Evolutionary conservation across 2,329 filamentous ascomycete species (phyloP), one percentile per base, ranked within the genome.

Genomic region (Zymoseptoria tritici): DNA sequence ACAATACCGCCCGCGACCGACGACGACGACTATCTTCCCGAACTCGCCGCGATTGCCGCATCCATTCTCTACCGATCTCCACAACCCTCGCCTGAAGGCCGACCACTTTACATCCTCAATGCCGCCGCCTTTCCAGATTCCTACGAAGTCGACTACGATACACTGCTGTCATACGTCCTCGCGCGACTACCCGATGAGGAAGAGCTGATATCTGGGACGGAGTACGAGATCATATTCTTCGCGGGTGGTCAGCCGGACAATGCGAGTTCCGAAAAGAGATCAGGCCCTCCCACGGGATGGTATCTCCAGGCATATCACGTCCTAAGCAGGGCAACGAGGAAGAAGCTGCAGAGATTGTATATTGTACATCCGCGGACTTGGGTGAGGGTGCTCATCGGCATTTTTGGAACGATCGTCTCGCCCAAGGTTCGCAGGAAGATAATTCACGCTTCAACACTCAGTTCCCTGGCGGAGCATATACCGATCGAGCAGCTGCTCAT

Each of bases 361-460:
- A 81, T 84, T 66, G 81, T 83, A 57, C 81, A 83, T 68, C 81
- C 83, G 66, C 77, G 80, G 58, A 80, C 78, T 24, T 84, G 81
- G 81, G 80, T 83, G 36, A 72, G 81, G 57, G 80, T 83, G 51
- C 71, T 83, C 63, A 75, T 82, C 20, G 80, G 82, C 67, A 78
- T 83, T 58, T 81, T 83, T 70, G 81, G 80, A 3, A 82, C 80
- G 24, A 79, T 84, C 56, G 80, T 82, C 20, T 82, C 80, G 61
- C 80, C 80, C 36, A 84, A 84, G 67, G 83, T 83, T 66, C 73
- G 80, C 68, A 76, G 79, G 68, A 84, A 84, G 74, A 81, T 83
- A 51, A 73, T 81, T n/a, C 80, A 83, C 67, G 80, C 81, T 60
- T 80, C 77, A 55, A 80, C 74, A 26, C 64, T 83, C 57, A 79